A percentile compares a stretch with the other conserved stretches of the same genome.
These are phyloP conservation scores for Neofusicoccum parvum DNA, from an alignment of 2,329 filamentous ascomycete genomes.

Conservation along the genomic window DNA sequence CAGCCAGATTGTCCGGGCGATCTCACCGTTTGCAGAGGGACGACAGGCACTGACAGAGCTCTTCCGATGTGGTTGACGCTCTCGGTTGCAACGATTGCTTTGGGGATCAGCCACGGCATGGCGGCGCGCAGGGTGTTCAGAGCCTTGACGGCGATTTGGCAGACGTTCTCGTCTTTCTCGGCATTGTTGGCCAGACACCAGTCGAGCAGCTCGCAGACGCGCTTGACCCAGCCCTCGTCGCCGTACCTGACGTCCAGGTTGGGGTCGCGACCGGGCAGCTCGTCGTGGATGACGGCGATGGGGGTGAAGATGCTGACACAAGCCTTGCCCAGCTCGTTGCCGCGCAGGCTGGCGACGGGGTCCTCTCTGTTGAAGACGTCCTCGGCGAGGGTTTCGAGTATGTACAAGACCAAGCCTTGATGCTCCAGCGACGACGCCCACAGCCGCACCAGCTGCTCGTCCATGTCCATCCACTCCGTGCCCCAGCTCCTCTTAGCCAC, in stretches of 20 bases:
- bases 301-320: conserved; percentile 95
- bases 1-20: not conserved
- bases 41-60: conserved; percentile 40
- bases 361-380: conserved; percentile 94
- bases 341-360: conserved; percentile 77
- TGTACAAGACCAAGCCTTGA: conserved; percentile 84
- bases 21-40: conserved; percentile 38
- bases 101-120: conserved; percentile 85
- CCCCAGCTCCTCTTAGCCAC: conserved; percentile 91
- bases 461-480: conserved; percentile 94
- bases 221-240: conserved; percentile 82
- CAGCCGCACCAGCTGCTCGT: conserved; percentile 74
- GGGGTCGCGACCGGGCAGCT: conserved; percentile 73
- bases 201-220: conserved; percentile 72
- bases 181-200: conserved; percentile 70
- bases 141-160: conserved; percentile 72
- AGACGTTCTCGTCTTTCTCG: conserved; percentile 67
- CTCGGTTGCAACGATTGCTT: conserved; percentile 66
- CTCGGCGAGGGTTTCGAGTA: conserved; percentile 90
- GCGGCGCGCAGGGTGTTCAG: conserved; percentile 76
- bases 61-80: conserved; percentile 43
- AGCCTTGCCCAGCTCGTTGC: conserved; percentile 81
- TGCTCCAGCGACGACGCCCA: conserved; percentile 69
- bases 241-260: conserved; percentile 72
- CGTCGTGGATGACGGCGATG: conserved; percentile 69